Conservation (phyloP, 129 eudicot genomes). For the Artemisia tridentata region DNA sequence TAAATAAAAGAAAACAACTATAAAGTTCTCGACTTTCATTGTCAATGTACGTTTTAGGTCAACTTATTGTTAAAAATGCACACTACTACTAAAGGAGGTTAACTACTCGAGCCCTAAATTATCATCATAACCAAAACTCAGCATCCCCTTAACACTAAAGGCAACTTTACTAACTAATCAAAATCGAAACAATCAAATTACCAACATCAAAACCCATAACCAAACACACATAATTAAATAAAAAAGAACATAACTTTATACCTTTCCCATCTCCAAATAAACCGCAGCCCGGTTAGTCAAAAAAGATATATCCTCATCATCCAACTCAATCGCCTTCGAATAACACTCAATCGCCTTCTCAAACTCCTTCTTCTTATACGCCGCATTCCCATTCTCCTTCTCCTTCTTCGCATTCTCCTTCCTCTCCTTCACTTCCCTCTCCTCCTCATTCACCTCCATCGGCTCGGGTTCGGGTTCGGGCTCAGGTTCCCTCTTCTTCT, state of each 20-base stretch:
- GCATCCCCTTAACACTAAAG: too few relatives aligned
- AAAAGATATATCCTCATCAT: conserved; percentile 82
- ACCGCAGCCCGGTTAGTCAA: conserved; percentile 95
- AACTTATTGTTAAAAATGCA: too few relatives aligned
- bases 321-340: conserved; percentile 65
- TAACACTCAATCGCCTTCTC: conserved; percentile 75
- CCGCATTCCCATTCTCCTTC: conserved; percentile 94
- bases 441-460: conserved; percentile 69
- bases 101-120: too few relatives aligned
- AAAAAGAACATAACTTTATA: conserved; percentile 14
- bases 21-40: too few relatives aligned
- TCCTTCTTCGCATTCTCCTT: conserved; percentile 69
- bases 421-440: conserved; percentile 58
- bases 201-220: background rate
- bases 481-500: conserved; percentile 50
- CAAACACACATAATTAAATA: background rate
- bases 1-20: background rate
- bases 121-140: too few relatives aligned
- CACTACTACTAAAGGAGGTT: too few relatives aligned
- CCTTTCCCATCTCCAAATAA: conserved; percentile 96
- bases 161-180: too few relatives aligned
- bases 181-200: too few relatives aligned
- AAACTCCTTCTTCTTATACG: conserved; percentile 93
- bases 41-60: too few relatives aligned
- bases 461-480: conserved; percentile 53